These are phyloP conservation scores for Waltiozyma sp. DNA, from an alignment of 1,139 yeast genomes.

Conservation along the genomic window DNA sequence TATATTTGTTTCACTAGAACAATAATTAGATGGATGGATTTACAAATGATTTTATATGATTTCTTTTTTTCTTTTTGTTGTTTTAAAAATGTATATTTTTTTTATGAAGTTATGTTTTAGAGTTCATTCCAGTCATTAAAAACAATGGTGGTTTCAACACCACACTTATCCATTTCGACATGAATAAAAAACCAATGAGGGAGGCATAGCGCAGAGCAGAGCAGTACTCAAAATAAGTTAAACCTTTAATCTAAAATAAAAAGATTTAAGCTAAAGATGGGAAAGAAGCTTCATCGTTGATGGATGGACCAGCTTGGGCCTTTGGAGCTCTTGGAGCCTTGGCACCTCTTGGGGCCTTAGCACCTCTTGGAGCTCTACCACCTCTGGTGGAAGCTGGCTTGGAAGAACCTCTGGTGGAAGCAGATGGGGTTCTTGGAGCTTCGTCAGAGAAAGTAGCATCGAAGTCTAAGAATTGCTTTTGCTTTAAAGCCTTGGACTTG, in stretches of 20 bases:
- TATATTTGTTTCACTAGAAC: no score
- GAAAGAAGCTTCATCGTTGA: conserved; percentile 28
- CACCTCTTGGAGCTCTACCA: conserved; percentile 14
- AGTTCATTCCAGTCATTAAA: conserved; percentile 3
- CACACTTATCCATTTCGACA: conserved; percentile 1
- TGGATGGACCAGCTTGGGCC: conserved; percentile 36
- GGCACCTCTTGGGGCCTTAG: conserved; percentile 9
- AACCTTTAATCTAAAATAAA: not conserved
- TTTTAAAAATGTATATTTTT: not conserved
- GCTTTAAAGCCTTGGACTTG: conserved; percentile 54
- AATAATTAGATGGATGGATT: no score
- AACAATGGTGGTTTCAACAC: not conserved
- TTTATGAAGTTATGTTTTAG: not conserved
- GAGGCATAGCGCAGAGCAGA: not conserved
- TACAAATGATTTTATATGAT: not conserved
- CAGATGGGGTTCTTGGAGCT: conserved; percentile 11
- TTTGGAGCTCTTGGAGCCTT: conserved; percentile 30
- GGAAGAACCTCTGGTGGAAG: conserved; percentile 10
- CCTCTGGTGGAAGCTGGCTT: conserved; percentile 9
- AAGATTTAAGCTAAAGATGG: conserved; percentile 17
- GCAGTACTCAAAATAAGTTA: not conserved
- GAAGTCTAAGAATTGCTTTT: conserved; percentile 58
- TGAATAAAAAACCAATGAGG: conserved; percentile 1
- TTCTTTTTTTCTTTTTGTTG: not conserved
- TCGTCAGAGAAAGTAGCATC: conserved; percentile 53